Conservation (phyloP, 768 basidiomycete species). For the Lentinula detonsa region DNA sequence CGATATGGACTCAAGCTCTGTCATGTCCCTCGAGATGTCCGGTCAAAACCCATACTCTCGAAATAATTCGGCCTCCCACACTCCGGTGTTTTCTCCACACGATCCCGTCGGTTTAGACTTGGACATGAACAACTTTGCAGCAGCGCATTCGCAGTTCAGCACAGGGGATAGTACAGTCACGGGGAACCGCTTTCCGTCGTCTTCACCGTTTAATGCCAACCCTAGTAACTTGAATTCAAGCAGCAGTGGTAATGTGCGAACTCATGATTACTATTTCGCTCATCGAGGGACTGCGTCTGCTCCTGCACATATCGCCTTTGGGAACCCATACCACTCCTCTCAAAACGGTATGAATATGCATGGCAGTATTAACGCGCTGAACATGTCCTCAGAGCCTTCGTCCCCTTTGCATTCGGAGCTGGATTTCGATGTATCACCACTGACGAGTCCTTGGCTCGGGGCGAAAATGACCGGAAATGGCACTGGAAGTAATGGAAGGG, state of each 20-base stretch:
- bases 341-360: neutral
- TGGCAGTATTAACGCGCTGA: neutral
- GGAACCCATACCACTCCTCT: constrained; percentile 13
- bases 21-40: neutral
- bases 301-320: constrained; percentile 70
- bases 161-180: neutral
- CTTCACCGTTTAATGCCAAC: neutral
- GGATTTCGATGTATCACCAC: constrained; percentile 70
- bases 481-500: neutral
- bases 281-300: constrained; percentile 52
- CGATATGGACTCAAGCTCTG: constrained; percentile 7
- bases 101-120: constrained; percentile 4
- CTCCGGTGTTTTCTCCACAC: constrained; percentile 18
- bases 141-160: neutral
- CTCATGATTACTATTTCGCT: constrained; percentile 17
- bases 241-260: neutral
- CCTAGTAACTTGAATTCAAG: neutral
- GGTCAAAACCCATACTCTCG: neutral
- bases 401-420: constrained; percentile 45
- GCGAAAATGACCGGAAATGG: constrained; percentile 27
- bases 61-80: constrained; percentile 20
- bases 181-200: neutral
- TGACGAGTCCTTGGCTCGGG: constrained; percentile 79
- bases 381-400: constrained; percentile 22
- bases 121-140: neutral